Evolutionary conservation across 495 filamentous ascomycete genomes (phyloP).

Genomic region (Xylaria curta): DNA sequence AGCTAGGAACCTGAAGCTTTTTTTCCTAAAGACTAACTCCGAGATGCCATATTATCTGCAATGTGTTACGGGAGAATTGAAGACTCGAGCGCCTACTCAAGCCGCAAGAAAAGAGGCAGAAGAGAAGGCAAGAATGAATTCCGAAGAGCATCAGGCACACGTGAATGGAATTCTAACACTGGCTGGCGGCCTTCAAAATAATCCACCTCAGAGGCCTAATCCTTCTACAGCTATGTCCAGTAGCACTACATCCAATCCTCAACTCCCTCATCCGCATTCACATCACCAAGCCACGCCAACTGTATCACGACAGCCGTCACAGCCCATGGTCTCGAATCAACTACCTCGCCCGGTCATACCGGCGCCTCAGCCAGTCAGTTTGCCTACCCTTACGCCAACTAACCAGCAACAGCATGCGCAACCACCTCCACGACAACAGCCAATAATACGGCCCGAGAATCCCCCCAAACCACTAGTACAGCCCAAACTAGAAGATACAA

Average conservation of each 20-base stretch:
- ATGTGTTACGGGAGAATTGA: constrained; percentile 91
- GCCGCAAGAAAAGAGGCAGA: constrained; percentile 82
- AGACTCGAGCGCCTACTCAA: constrained; percentile 85
- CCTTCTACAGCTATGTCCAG: constrained; percentile 30
- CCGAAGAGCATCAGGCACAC: constrained; percentile 73
- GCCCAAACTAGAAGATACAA: constrained; percentile 8
- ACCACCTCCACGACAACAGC: constrained; percentile 18
- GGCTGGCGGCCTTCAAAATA: constrained; percentile 50
- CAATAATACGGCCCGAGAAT: constrained; percentile 13
- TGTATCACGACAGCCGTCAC: constrained; percentile 9
- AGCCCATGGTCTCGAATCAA: constrained; percentile 18
- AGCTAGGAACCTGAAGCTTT: constrained; percentile 90
- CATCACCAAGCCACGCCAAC: constrained; percentile 32
- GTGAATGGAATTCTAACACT: constrained; percentile 71
- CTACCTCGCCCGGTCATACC: constrained; percentile 38
- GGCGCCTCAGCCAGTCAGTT: constrained; percentile 42
- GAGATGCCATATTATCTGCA: constrained; percentile 93
- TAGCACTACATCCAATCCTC: constrained; percentile 33
- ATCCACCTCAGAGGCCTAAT: constrained; percentile 29
- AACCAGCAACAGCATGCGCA: constrained; percentile 35
- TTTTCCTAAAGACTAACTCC: constrained; percentile 91
- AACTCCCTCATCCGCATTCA: constrained; percentile 29
- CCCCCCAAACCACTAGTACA: constrained; percentile 6
- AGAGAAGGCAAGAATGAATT: constrained; percentile 68
- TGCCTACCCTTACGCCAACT: constrained; percentile 36